Evolutionary conservation across 441 rosid species (phyloP).

Genomic region (Cnidoscolus chayamansa): DNA sequence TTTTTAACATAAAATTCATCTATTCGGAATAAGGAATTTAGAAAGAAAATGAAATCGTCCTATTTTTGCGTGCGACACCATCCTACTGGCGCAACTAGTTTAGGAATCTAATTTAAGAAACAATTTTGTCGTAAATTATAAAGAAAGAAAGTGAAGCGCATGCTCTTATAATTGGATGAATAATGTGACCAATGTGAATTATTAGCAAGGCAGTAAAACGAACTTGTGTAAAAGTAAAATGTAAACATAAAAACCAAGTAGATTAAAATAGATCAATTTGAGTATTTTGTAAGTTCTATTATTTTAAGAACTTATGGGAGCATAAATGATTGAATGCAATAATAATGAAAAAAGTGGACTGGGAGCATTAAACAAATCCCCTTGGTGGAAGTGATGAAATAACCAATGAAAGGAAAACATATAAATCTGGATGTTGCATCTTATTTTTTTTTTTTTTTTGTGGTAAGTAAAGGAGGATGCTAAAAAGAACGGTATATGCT

Average conservation of each 20-base stretch:
- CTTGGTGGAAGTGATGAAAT: background rate
- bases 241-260: no score
- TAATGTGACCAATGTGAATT: background rate
- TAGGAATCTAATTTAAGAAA: background rate
- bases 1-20: background rate
- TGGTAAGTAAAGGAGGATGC: no score
- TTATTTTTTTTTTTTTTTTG: no score
- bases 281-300: background rate
- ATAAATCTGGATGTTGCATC: no score
- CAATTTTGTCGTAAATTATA: background rate
- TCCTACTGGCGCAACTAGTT: background rate
- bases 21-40: no score
- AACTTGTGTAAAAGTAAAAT: no score
- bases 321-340: no score
- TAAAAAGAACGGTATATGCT: background rate
- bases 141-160: no score
- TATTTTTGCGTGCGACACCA: background rate
- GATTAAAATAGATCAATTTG: background rate
- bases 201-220: no score
- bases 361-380: background rate
- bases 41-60: no score
- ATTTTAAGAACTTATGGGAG: background rate
- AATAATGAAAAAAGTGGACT: background rate
- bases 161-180: background rate
- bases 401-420: background rate